These are phyloP conservation scores for Colletotrichum orbiculare DNA, from an alignment of 2,329 filamentous ascomycete genomes.

Conservation along the genomic window DNA sequence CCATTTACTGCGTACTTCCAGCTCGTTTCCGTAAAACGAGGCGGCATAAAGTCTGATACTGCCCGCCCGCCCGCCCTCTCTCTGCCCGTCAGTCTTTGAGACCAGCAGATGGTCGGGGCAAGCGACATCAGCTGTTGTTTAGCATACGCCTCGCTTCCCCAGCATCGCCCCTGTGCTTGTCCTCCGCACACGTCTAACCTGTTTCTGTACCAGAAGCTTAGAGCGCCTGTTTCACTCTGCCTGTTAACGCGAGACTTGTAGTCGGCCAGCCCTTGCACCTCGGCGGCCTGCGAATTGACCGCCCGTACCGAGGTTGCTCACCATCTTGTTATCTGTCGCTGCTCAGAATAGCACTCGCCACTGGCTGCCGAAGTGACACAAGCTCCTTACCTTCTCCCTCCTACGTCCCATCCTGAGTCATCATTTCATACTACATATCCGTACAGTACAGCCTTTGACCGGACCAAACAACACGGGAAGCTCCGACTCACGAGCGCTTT, in stretches of 20 bases:
- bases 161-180: constrained; percentile 22
- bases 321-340: constrained; percentile 11
- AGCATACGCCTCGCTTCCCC: constrained; percentile 7
- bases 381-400: background rate
- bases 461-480: constrained; percentile 18
- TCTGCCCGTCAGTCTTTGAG: background rate
- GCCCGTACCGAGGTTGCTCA: constrained; percentile 23
- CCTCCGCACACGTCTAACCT: constrained; percentile 11
- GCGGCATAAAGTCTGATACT: constrained; percentile 27
- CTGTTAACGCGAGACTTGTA: constrained; percentile 17
- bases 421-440: constrained; percentile 9
- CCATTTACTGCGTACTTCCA: constrained; percentile 14
- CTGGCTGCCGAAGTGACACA: constrained; percentile 19
- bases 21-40: constrained; percentile 30
- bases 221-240: constrained; percentile 26
- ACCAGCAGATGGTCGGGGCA: background rate
- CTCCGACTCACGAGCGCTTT: background rate
- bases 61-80: background rate
- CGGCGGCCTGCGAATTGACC: background rate
- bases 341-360: constrained; percentile 27
- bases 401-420: constrained; percentile 24
- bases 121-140: constrained; percentile 26
- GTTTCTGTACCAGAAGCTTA: constrained; percentile 28
- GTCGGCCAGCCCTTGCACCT: constrained; percentile 1
- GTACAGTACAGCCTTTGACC: background rate